phyloP scores from a whole-genome alignment of 2,329 filamentous ascomycete species.

The Cylindrodendrum hubeiense region DNA sequence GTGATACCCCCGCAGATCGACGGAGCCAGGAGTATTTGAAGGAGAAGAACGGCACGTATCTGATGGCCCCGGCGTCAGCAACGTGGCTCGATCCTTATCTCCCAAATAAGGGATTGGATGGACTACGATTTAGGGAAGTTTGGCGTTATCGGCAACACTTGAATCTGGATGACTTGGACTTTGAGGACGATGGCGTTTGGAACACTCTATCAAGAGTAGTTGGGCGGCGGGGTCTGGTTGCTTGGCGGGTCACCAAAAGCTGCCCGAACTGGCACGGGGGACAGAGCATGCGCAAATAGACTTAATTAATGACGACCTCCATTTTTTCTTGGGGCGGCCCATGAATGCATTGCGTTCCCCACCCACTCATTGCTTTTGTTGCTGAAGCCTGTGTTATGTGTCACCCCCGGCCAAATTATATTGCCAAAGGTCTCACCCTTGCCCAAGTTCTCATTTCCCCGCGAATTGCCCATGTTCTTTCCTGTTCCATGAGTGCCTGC shows the following conservation, averaged over 20 bases:
- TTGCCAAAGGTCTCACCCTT: slow-evolving; percentile 14
- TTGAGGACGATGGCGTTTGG: slow-evolving; percentile 81
- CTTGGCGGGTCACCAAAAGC: slow-evolving; percentile 75
- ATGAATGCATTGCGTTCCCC: slow-evolving; percentile 18
- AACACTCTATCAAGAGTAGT: slow-evolving; percentile 76
- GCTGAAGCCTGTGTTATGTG: neutral
- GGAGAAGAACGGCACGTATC: slow-evolving; percentile 73
- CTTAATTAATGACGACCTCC: slow-evolving; percentile 35
- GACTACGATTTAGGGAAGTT: slow-evolving; percentile 75
- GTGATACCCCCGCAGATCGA: slow-evolving; percentile 69
- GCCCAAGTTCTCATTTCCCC: slow-evolving; percentile 20
- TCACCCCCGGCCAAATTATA: slow-evolving; percentile 12
- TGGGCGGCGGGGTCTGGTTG: slow-evolving; percentile 70
- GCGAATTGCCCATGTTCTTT: slow-evolving; percentile 15
- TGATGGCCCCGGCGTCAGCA: slow-evolving; percentile 81
- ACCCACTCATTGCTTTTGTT: neutral
- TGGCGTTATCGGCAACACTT: slow-evolving; percentile 78
- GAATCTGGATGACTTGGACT: slow-evolving; percentile 85
- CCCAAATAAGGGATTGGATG: slow-evolving; percentile 68
- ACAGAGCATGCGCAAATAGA: slow-evolving; percentile 25
- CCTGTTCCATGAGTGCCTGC: slow-evolving; percentile 8
- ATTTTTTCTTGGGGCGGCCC: slow-evolving; percentile 24
- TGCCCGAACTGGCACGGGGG: slow-evolving; percentile 51
- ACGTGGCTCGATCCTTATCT: slow-evolving; percentile 76
- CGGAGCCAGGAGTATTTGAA: slow-evolving; percentile 69